These are phyloP conservation scores for Rosa chinensis DNA, from an alignment of 306 rosid species.

Conservation along the genomic window DNA sequence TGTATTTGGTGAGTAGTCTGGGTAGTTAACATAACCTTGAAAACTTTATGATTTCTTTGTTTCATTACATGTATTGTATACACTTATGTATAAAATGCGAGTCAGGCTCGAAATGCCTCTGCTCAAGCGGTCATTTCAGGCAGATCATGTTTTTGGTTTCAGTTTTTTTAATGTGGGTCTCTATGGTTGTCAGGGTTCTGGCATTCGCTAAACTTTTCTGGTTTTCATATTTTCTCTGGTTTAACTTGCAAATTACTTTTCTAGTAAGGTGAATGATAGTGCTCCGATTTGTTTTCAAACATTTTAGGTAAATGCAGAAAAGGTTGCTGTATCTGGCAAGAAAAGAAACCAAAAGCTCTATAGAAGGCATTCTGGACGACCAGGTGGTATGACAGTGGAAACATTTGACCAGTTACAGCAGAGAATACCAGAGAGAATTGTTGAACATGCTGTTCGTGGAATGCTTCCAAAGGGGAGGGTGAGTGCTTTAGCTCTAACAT, in stretches of 20 bases:
- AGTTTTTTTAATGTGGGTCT: neutral
- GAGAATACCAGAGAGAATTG: slow-evolving; percentile 91
- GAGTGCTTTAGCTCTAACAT: slow-evolving; percentile 33
- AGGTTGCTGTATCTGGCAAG: slow-evolving; percentile 88
- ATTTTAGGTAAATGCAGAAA: slow-evolving; percentile 86
- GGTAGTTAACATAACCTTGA: neutral
- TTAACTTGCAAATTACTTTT: neutral
- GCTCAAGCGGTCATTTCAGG: neutral
- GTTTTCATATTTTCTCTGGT: neutral
- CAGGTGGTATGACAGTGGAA: slow-evolving; percentile 96
- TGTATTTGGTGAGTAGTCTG: neutral
- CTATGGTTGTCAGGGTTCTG: neutral
- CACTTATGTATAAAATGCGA: neutral
- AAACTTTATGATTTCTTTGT: neutral
- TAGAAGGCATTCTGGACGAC: slow-evolving; percentile 97
- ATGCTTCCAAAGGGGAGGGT: slow-evolving; percentile 99
- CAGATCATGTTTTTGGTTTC: neutral
- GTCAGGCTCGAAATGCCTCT: neutral
- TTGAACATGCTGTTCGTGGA: slow-evolving; percentile 98
- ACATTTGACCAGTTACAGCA: slow-evolving; percentile 92
- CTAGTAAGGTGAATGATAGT: neutral
- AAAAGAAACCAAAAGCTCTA: slow-evolving; percentile 93
- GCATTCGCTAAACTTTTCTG: neutral
- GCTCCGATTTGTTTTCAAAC: slow-evolving; percentile 21
- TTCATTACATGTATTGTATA: neutral